Conservation (phyloP, 805 yeast genomes). For the Millerago galiae region DNA sequence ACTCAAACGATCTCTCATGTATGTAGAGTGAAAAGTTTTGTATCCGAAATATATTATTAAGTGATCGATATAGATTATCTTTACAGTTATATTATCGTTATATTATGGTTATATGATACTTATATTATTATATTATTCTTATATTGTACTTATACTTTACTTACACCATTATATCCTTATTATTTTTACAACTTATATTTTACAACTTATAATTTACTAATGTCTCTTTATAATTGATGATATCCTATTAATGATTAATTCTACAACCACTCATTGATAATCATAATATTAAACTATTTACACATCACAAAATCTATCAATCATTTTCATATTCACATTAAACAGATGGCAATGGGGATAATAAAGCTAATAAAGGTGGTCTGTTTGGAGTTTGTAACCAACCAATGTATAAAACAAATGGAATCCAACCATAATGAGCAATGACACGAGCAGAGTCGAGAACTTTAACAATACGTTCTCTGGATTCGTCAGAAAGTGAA, state of each 20-base stretch:
- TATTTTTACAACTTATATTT: no score
- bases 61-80: no score
- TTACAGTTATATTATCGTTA: no score
- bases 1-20: neutral
- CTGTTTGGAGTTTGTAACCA: conserved; percentile 77
- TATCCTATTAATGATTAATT: no score
- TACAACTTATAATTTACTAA: no score
- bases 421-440: conserved; percentile 96
- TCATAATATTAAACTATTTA: conserved; percentile 1
- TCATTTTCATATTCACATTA: conserved; percentile 26
- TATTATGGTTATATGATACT: no score
- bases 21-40: neutral
- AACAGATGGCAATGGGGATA: conserved; percentile 77
- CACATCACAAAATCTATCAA: neutral
- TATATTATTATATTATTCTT: no score
- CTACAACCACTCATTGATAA: neutral
- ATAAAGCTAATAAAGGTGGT: conserved; percentile 70
- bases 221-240: no score
- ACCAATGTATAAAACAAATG: conserved; percentile 87
- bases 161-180: no score
- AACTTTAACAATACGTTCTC: conserved; percentile 80
- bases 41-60: no score
- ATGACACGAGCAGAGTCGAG: conserved; percentile 78
- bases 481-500: conserved; percentile 40
- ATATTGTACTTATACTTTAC: no score